Percentiles rank a stretch among this genome's conserved stretches.
phyloP scores from a whole-genome alignment of 345 rosid species.

The Aegle marmelos region DNA sequence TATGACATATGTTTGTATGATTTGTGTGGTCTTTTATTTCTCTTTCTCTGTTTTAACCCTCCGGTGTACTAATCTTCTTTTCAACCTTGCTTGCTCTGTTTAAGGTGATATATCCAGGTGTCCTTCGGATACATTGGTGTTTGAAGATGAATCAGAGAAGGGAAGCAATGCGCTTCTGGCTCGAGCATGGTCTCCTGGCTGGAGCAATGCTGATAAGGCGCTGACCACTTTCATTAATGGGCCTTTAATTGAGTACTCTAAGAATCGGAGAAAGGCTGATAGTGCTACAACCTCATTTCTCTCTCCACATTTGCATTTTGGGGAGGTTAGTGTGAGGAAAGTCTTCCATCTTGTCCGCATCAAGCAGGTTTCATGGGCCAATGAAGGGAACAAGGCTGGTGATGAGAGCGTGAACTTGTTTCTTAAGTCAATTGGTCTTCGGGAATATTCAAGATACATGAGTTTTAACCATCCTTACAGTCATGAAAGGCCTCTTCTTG shows the following conservation, averaged over 20 bases:
- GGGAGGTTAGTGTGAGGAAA: conserved; percentile 96
- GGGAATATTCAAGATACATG: conserved; percentile 91
- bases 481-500: conserved; percentile 91
- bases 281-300: conserved; percentile 96
- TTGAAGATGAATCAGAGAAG: conserved; percentile 90
- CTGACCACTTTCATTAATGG: conserved; percentile 84
- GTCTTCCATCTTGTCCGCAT: conserved; percentile 90
- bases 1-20: neutral
- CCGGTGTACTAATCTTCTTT: neutral
- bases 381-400: conserved; percentile 91
- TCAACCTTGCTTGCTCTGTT: conserved; percentile 16
- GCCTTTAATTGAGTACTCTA: conserved; percentile 79
- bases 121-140: conserved; percentile 59
- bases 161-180: conserved; percentile 98
- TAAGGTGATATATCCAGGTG: conserved; percentile 77
- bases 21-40: neutral
- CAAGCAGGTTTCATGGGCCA: conserved; percentile 91
- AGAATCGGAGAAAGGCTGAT: conserved; percentile 90
- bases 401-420: conserved; percentile 91
- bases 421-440: conserved; percentile 90
- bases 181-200: conserved; percentile 98
- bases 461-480: conserved; percentile 94
- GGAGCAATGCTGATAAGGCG: conserved; percentile 93
- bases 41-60: neutral
- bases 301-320: conserved; percentile 96